Percentiles rank a stretch among this genome's conserved stretches.
Conservation (phyloP, 306 rosid species). For the Argentina anserina region DNA sequence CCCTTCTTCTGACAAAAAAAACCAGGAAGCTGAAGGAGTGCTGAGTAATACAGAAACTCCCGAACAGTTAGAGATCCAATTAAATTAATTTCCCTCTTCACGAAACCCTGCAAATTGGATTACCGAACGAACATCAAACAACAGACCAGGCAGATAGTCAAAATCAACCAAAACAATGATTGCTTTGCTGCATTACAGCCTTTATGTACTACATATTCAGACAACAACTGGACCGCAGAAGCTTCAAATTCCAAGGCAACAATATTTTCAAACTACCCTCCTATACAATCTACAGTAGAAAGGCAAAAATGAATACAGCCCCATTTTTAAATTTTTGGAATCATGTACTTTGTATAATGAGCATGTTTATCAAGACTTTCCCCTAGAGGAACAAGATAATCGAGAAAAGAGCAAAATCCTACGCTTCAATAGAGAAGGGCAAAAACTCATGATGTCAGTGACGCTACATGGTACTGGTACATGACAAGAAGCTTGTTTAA, state of each 20-base stretch:
- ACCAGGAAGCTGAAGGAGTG: slow-evolving; percentile 92
- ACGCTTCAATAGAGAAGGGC: not conserved
- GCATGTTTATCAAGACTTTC: not conserved
- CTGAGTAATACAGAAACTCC: slow-evolving; percentile 89
- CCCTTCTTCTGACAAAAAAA: slow-evolving; percentile 90
- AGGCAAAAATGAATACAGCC: not conserved
- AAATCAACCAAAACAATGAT: slow-evolving; percentile 5
- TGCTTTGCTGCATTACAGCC: not conserved
- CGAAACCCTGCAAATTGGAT: slow-evolving; percentile 70
- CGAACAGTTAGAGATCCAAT: slow-evolving; percentile 97
- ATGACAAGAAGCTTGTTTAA: not conserved
- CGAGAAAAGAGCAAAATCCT: not conserved
- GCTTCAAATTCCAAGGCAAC: not conserved
- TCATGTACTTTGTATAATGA: not conserved
- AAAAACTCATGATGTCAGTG: not conserved
- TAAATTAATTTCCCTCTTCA: slow-evolving; percentile 80
- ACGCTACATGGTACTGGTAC: not conserved
- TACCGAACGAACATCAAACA: slow-evolving; percentile 6
- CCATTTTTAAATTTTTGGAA: not conserved
- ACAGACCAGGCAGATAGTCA: not conserved
- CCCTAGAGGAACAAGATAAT: not conserved
- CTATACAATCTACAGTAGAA: not conserved
- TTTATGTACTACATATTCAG: not conserved
- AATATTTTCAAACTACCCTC: not conserved
- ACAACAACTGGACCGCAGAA: not conserved